These are phyloP conservation scores for Hydnomerulius pinastri DNA, from an alignment of 768 basidiomycete species.

Conservation along the genomic window DNA sequence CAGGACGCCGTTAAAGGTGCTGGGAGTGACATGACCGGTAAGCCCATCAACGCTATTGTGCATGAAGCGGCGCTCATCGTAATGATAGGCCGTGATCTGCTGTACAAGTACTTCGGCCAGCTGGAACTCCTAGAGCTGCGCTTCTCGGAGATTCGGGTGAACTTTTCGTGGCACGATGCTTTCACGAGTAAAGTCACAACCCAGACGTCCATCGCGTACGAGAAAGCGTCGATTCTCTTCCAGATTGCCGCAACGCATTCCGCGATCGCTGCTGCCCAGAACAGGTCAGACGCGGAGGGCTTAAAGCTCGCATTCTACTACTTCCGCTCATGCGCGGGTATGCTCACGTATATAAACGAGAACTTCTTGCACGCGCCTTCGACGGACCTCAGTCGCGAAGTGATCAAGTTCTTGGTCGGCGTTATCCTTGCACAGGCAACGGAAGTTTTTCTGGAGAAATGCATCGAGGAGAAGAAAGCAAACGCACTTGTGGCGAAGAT, in stretches of 20 bases:
- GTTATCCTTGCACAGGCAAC: conserved; percentile 91
- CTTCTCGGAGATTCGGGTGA: conserved; percentile 94
- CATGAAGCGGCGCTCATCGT: background rate
- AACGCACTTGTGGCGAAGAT: conserved; percentile 80
- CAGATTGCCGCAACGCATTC: conserved; percentile 95
- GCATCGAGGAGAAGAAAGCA: conserved; percentile 88
- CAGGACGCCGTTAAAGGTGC: conserved; percentile 97
- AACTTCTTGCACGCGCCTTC: conserved; percentile 98
- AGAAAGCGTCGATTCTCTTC: conserved; percentile 97
- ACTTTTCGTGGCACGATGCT: conserved; percentile 96
- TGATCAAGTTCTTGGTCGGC: conserved; percentile 90
- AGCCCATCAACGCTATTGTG: conserved; percentile 17
- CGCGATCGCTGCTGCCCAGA: conserved; percentile 83
- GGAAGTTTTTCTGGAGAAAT: conserved; percentile 95
- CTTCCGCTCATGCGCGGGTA: conserved; percentile 86
- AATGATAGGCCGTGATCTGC: conserved; percentile 75
- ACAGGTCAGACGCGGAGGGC: conserved; percentile 86
- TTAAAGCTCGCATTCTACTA: conserved; percentile 93
- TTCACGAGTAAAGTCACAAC: conserved; percentile 93
- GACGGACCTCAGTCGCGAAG: conserved; percentile 90
- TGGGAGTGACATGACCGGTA: conserved; percentile 93
- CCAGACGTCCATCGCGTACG: conserved; percentile 95
- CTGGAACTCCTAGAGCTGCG: conserved; percentile 95
- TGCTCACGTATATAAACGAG: conserved; percentile 99
- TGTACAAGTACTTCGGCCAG: conserved; percentile 99